phyloP scores from a whole-genome alignment of 2,329 filamentous ascomycete genomes.

The Apiospora pterosperma region DNA sequence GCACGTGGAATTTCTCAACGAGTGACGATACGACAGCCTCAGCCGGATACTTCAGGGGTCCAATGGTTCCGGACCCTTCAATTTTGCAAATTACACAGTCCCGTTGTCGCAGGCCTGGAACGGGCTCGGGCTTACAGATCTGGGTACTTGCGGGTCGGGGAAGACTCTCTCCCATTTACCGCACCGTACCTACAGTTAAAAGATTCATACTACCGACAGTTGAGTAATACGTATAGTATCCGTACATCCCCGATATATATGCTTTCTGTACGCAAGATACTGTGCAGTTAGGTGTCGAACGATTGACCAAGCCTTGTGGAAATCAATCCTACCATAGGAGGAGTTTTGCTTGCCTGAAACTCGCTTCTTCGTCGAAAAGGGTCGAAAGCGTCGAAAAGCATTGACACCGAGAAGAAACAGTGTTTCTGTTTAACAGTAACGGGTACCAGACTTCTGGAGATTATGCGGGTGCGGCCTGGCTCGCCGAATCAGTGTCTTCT shows the following conservation, averaged over 20 bases:
- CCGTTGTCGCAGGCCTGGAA: slow-evolving; percentile 2
- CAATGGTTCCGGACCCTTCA: not conserved
- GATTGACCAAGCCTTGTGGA: not conserved
- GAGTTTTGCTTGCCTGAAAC: not conserved
- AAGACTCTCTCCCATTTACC: not conserved
- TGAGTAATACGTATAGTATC: too few species aligned
- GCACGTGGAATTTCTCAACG: not conserved
- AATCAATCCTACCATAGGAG: not conserved
- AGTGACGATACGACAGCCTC: not conserved
- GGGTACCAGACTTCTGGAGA: not conserved
- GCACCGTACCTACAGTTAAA: not conserved
- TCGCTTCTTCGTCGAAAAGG: not conserved
- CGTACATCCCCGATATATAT: slow-evolving; percentile 1
- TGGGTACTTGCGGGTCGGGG: not conserved
- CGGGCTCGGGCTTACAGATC: not conserved
- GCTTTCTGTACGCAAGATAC: not conserved
- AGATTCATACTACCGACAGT: not conserved
- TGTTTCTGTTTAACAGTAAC: not conserved
- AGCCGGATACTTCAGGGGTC: not conserved
- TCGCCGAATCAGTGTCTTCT: not conserved
- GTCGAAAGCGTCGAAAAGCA: not conserved
- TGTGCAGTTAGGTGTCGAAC: not conserved
- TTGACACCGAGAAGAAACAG: not conserved
- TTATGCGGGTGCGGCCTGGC: not conserved
- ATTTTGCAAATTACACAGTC: slow-evolving; percentile 3